Evolutionary conservation across 139 green algal species (phyloP).

Genomic region (Tetratostichococcus sp.): DNA sequence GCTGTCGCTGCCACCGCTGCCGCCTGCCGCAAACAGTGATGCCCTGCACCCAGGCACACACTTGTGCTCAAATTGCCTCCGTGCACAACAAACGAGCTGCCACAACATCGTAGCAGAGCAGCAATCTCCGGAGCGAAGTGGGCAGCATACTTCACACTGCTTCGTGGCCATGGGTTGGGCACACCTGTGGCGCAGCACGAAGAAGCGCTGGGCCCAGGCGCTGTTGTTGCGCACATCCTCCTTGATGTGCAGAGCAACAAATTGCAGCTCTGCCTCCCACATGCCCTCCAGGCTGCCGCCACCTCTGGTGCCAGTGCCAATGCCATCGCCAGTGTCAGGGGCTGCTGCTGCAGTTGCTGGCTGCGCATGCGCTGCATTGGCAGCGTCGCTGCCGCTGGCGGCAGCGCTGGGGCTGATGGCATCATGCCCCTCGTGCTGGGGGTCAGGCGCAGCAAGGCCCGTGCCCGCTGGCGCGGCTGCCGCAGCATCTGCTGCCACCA

Average conservation of each 20-base stretch:
- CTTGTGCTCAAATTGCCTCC: background rate
- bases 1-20: background rate
- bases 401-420: too few species aligned
- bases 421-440: background rate
- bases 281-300: too few species aligned
- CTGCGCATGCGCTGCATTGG: background rate
- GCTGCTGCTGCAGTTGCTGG: background rate
- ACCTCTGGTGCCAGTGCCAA: too few species aligned
- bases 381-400: background rate
- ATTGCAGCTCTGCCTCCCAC: conserved; percentile 56
- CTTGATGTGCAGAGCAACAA: conserved; percentile 36
- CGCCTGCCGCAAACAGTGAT: background rate
- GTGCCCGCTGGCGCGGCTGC: background rate
- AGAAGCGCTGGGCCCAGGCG: conserved; percentile 82
- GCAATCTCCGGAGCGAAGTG: too few species aligned
- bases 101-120: background rate
- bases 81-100: background rate
- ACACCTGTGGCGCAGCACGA: conserved; percentile 23
- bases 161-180: background rate
- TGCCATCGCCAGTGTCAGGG: too few species aligned
- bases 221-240: conserved; percentile 84
- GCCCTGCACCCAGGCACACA: background rate
- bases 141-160: background rate
- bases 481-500: conserved; percentile 11
- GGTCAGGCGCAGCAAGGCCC: background rate